Evolutionary conservation across 106 monocot species (phyloP), one percentile per base, ranked within the genome.

Genomic region (Apostasia shenzhenica): DNA sequence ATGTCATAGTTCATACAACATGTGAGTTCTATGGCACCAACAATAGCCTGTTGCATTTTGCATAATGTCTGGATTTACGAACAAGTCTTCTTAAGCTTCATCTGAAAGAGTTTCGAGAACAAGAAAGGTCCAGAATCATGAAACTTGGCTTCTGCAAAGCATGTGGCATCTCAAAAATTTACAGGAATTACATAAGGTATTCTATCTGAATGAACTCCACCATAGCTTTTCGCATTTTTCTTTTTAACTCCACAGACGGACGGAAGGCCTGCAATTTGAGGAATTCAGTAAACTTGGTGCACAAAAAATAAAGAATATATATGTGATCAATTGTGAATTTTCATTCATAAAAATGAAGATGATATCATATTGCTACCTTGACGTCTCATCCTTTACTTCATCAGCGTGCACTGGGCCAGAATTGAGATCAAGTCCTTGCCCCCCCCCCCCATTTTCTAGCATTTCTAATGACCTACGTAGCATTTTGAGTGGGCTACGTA

Each of bases 351-450:
- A 61, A 61, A 54, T 11, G 11, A 68, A 50, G 43, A 64, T 14
- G 52, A 62, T 8, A 48, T 57, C 37, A 62, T 48, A 45, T 67
- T 26, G 61, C 41, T 45, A 44, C 13, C 68, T 72, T 59, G 72
- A 71, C 56, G 41, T 77, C 2, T 83, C 89, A 51, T 87, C 87
- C 74, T 87, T 91, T 14, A 54, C 71, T 53, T 93, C 92, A 13
- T 85, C 88, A 13, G 53, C 70, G 67, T 63, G 71, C n/a, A 88
- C 92, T 7, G 92, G 92, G 46, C 92, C 89, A 41, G 93, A 73
- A 76, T 93, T 93, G 41, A 93, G 89, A 82, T 93, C 93, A 49
- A 93, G 81, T 45, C 81, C 77, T 64, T 77, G 89, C 40, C 83
- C 67, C 14, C 48, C 79, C 86, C 83, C n/a, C n/a, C n/a, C n/a